Percentiles rank a stretch among this genome's conserved stretches.
Evolutionary conservation across 2,329 filamentous ascomycete genomes (phyloP).

Genomic region (Achaetomium macrosporum): DNA sequence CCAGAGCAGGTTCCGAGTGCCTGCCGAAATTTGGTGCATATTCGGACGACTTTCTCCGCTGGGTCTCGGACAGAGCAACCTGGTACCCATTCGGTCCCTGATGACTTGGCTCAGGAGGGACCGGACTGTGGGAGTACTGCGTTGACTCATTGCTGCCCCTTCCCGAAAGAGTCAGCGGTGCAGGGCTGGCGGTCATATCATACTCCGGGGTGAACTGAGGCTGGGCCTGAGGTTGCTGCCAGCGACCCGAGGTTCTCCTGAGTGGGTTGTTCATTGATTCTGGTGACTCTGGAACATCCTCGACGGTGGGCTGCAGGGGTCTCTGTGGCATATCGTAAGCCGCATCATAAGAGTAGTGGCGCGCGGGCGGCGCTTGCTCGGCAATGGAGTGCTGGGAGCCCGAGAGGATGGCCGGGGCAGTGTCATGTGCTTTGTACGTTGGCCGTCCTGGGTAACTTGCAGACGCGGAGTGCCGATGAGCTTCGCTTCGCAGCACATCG

Average conservation of each 20-base stretch:
- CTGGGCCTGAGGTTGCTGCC: constrained; percentile 18
- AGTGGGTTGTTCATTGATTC: constrained; percentile 25
- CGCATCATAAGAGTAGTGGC: constrained; percentile 48
- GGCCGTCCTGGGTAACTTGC: constrained; percentile 48
- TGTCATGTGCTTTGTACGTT: constrained; percentile 47
- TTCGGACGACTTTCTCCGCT: constrained; percentile 22
- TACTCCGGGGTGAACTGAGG: constrained; percentile 31
- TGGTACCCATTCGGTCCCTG: constrained; percentile 29
- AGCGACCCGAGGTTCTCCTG: constrained; percentile 26
- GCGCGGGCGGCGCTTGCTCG: constrained; percentile 36
- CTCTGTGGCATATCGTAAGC: constrained; percentile 42
- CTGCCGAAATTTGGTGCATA: constrained; percentile 18
- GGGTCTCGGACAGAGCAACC: constrained; percentile 15
- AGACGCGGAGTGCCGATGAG: constrained; percentile 47
- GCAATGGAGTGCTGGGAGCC: constrained; percentile 26
- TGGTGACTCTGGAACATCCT: constrained; percentile 56
- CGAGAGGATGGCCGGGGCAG: constrained; percentile 36
- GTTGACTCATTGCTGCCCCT: constrained; percentile 28
- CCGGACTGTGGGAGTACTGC: constrained; percentile 7
- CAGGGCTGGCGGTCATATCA: constrained; percentile 37
- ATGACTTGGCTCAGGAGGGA: constrained; percentile 11
- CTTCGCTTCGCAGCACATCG: constrained; percentile 52
- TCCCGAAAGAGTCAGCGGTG: constrained; percentile 40
- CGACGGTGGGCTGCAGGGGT: constrained; percentile 57
- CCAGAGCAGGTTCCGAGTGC: constrained; percentile 21